Evolutionary conservation across 2,329 filamentous ascomycete genomes (phyloP).

Genomic region (Rosellinia necatrix): DNA sequence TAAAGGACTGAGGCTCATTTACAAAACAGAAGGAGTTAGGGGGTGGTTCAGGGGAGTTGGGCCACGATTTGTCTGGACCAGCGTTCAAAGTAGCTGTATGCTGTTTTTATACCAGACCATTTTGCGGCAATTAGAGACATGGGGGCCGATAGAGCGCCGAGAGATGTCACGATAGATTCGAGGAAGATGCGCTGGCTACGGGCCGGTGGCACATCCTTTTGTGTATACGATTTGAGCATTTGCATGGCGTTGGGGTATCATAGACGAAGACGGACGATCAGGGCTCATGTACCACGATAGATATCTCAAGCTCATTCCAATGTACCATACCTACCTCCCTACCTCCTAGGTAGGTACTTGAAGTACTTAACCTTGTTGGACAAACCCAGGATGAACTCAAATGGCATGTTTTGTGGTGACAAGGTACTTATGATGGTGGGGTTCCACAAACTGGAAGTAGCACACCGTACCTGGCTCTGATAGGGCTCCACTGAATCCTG

Average conservation of each 20-base stretch:
- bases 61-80: conserved; percentile 93
- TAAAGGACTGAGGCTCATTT: conserved; percentile 83
- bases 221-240: conserved; percentile 36
- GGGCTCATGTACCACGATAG: conserved; percentile 28
- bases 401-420: no score
- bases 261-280: conserved; percentile 33
- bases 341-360: no score
- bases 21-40: conserved; percentile 81
- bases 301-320: conserved; percentile 32
- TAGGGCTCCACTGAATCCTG: no score
- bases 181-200: background rate
- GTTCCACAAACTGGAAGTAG: no score
- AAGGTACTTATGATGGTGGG: no score
- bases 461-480: no score
- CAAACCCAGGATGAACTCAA: no score
- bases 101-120: conserved; percentile 92
- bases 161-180: conserved; percentile 34
- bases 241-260: conserved; percentile 40
- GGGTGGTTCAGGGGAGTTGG: conserved; percentile 97
- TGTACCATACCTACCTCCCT: conserved; percentile 22
- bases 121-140: conserved; percentile 72
- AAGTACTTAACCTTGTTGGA: no score
- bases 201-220: background rate
- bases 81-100: conserved; percentile 96
- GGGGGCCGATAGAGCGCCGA: conserved; percentile 44